A percentile compares a stretch with the other conserved stretches of the same genome.
These are phyloP conservation scores for Beauveria sp. DNA, from an alignment of 2,329 filamentous ascomycete genomes.

Conservation along the genomic window DNA sequence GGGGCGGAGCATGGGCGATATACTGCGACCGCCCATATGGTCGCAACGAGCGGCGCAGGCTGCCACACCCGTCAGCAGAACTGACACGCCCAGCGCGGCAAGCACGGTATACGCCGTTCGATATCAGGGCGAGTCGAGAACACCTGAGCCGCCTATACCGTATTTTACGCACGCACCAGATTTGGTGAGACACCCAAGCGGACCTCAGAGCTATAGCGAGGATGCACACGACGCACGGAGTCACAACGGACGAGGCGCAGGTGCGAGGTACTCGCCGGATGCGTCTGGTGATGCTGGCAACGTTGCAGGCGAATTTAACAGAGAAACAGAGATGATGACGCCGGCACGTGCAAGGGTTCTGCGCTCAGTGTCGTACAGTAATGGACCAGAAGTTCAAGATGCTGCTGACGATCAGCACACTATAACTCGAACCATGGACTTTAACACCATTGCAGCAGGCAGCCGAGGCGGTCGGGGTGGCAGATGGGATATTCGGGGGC, in stretches of 20 bases:
- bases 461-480: constrained; percentile 2
- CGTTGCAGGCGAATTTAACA: not conserved
- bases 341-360: not conserved
- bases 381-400: constrained; percentile 1
- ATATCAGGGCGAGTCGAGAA: constrained; percentile 49
- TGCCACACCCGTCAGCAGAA: constrained; percentile 50
- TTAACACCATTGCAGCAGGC: not conserved
- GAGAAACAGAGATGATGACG: not conserved
- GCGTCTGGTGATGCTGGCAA: not conserved
- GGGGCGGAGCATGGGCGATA: constrained; percentile 23
- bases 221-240: not conserved
- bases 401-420: not conserved
- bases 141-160: constrained; percentile 32
- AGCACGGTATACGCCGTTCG: constrained; percentile 57
- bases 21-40: constrained; percentile 45
- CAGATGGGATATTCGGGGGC: constrained; percentile 48
- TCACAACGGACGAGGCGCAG: not conserved
- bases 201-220: constrained; percentile 5
- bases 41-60: constrained; percentile 47
- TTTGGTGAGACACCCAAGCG: constrained; percentile 3
- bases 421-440: not conserved
- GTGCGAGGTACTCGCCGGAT: not conserved
- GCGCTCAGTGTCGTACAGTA: constrained; percentile 8
- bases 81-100: constrained; percentile 55
- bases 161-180: not conserved